Conservation (phyloP, 202 grass and related monocot species). For the Carex arenaria region DNA sequence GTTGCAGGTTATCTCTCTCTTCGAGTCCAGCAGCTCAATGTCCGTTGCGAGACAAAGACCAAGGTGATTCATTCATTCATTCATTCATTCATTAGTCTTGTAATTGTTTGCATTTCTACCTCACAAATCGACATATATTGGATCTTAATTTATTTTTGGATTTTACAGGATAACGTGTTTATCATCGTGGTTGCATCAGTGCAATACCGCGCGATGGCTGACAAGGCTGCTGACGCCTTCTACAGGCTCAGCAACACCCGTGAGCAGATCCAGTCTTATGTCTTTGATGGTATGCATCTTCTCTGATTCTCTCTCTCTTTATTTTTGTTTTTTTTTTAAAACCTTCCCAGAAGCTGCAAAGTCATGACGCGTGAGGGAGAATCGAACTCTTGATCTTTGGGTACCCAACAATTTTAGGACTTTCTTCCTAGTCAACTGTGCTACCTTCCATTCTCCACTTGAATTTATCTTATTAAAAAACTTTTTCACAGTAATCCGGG, state of each 20-base stretch:
- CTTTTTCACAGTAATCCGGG: constrained; percentile 60
- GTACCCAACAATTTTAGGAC: no score
- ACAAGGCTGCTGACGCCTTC: constrained; percentile 78
- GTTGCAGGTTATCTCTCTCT: constrained; percentile 73
- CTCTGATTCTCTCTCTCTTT: not conserved
- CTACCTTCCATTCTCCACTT: no score
- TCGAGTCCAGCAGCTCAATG: constrained; percentile 78
- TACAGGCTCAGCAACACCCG: constrained; percentile 87
- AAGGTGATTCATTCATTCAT: constrained; percentile 34
- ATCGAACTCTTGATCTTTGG: no score
- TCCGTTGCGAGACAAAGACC: constrained; percentile 84
- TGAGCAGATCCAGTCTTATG: constrained; percentile 90
- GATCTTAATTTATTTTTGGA: no score
- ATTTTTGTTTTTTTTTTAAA: no score
- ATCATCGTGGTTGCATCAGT: constrained; percentile 88
- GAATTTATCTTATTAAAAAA: no score
- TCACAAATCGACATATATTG: no score
- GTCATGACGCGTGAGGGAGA: no score
- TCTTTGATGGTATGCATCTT: constrained; percentile 59
- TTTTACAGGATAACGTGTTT: constrained; percentile 81
- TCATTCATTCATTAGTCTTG: not conserved
- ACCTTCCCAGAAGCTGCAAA: no score
- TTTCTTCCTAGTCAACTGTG: no score
- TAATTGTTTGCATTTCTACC: no score
- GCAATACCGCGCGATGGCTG: constrained; percentile 71